A percentile compares a stretch with the other conserved stretches of the same genome.
phyloP scores from a whole-genome alignment of 2,329 filamentous ascomycete genomes.

The Raffaelea arxii region DNA sequence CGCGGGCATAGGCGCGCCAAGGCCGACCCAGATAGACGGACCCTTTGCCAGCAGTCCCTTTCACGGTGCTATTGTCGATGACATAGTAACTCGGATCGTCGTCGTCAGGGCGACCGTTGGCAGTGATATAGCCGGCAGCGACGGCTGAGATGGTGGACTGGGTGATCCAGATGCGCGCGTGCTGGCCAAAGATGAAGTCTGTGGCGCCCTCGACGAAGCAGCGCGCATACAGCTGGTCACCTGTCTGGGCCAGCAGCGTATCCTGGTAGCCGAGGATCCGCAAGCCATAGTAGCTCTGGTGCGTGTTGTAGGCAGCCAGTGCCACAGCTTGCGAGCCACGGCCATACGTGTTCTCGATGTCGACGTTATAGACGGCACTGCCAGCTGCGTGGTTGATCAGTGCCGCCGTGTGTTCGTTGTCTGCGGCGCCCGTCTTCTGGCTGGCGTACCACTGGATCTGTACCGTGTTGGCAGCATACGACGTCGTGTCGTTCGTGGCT shows the following conservation, averaged over 20 bases:
- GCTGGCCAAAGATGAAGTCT: constrained; percentile 27
- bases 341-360: constrained; percentile 37
- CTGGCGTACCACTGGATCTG: constrained; percentile 36
- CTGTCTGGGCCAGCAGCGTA: constrained; percentile 35
- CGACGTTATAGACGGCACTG: constrained; percentile 55
- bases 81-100: constrained; percentile 31
- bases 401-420: constrained; percentile 40
- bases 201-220: constrained; percentile 26
- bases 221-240: constrained; percentile 36
- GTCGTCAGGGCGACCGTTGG: constrained; percentile 20
- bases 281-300: constrained; percentile 35
- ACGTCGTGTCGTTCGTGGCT: constrained; percentile 40
- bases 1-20: constrained; percentile 35
- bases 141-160: constrained; percentile 19
- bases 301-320: constrained; percentile 30
- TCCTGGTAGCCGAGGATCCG: constrained; percentile 35
- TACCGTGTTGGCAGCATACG: constrained; percentile 47
- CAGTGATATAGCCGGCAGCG: constrained; percentile 23
- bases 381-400: constrained; percentile 34
- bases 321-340: constrained; percentile 37
- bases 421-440: constrained; percentile 34
- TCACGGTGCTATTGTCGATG: constrained; percentile 33
- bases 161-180: constrained; percentile 12
- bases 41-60: constrained; percentile 21
- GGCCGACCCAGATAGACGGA: constrained; percentile 48